Evolutionary conservation across 768 basidiomycete genomes (phyloP), one percentile per base, ranked within the genome.

Genomic region (Mycena belliarum): DNA sequence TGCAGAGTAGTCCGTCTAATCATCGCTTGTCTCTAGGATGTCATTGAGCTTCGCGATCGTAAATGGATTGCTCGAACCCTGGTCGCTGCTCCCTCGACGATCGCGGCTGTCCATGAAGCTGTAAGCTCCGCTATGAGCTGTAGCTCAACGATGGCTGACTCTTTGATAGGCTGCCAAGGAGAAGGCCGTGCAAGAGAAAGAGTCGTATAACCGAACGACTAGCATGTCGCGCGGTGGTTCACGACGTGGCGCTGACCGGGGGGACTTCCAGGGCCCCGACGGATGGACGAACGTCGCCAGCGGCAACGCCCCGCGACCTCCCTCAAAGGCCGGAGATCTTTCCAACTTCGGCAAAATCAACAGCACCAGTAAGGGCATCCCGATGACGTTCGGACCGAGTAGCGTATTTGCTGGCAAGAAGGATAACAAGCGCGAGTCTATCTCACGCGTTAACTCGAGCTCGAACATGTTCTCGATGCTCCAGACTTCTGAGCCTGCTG

Each of bases 161-260:
- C 33, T 46, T 33, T 21, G 2, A 40, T 66, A 94, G 86, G 90
- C 85, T 65, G 91, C 89, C 28, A 92, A 90, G 73, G 92, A 95
- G 72, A 89, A 88, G 71, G 84, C 85, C 32, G 77, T 78, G 24
- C 79, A 76, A 21, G 86, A 81, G 68, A 88, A 79, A 66, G 86
- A 84, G 70, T 78, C 75, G 28, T 81, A 74, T 63, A 79, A 82
- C 28, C 82, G 86, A 3, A 82, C 82, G 45, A 76, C 85, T 49
- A 86, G 82, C 70, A 93, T 96, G 85, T 95, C 93, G 24, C 88
- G 95, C 37, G 88, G 90, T 37, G 93, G 93, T 37, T 98, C 95
- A 53, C 83, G 93, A 51, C 88, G 94, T 41, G 96, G 95, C 37
- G 86, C 83, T 18, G 84, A 91, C 9, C 82, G 88, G 57, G 80